These are phyloP conservation scores for Aspergillus ochraceoroseus DNA, from an alignment of 2,329 filamentous ascomycete genomes.

Conservation along the genomic window DNA sequence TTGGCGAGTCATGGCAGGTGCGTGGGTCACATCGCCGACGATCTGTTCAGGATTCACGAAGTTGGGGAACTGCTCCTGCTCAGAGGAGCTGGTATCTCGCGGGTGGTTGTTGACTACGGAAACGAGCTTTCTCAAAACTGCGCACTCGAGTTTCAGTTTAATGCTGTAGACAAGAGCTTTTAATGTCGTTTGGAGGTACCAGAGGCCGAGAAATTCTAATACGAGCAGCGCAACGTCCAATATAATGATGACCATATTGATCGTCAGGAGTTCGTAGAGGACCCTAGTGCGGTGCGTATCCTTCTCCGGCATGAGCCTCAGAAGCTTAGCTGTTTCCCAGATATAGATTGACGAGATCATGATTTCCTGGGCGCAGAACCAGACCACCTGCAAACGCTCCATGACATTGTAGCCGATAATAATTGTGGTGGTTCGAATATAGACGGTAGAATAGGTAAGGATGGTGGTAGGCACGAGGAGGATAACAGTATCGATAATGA, in stretches of 20 bases:
- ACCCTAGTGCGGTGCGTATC: conserved; percentile 38
- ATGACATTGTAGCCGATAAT: conserved; percentile 43
- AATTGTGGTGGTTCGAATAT: conserved; percentile 21
- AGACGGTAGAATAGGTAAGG: conserved; percentile 47
- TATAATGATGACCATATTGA: conserved; percentile 47
- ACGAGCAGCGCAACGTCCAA: conserved; percentile 46
- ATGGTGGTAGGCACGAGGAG: conserved; percentile 53
- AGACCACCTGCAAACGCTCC: conserved; percentile 42
- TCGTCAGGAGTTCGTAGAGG: conserved; percentile 47
- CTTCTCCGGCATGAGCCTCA: conserved; percentile 34
- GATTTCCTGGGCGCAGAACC: conserved; percentile 45
- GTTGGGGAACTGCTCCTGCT: conserved; percentile 36
- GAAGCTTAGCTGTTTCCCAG: conserved; percentile 48
- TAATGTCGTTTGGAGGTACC: conserved; percentile 44
- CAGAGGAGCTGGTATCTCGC: conserved; percentile 30
- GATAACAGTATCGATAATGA: conserved; percentile 52
- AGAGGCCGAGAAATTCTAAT: conserved; percentile 42
- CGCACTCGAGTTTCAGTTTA: conserved; percentile 49
- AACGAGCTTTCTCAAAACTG: conserved; percentile 44
- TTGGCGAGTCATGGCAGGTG: too few species aligned
- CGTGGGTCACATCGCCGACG: conserved; percentile 38
- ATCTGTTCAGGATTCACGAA: conserved; percentile 42
- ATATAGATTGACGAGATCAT: conserved; percentile 50
- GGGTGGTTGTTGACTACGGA: conserved; percentile 35
- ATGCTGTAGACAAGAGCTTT: conserved; percentile 48